Percentiles rank a stretch among this genome's conserved stretches.
These are phyloP conservation scores for Picea glauca DNA, from an alignment of 75 land plant species.

Conservation along the genomic window DNA sequence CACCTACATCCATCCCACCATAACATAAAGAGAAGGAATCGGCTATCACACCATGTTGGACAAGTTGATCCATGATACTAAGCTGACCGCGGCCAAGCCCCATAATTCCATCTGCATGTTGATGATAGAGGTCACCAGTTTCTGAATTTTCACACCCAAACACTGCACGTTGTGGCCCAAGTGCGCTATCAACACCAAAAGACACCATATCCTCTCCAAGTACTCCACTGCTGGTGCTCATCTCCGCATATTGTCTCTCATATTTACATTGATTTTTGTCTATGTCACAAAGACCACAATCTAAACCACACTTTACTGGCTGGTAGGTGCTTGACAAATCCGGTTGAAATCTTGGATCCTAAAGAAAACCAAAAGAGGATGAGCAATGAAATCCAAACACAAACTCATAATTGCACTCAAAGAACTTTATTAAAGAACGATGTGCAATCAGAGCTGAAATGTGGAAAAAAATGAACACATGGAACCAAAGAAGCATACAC, in stretches of 20 bases:
- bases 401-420: no score
- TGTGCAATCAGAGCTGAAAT: no score
- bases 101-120: conserved; percentile 99
- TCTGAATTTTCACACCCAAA: conserved; percentile 97
- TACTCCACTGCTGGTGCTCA: conserved; percentile 94
- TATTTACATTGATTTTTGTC: conserved; percentile 58
- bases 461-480: no score
- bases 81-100: conserved; percentile 92
- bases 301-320: conserved; percentile 65
- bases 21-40: conserved; percentile 94
- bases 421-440: no score
- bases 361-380: background rate
- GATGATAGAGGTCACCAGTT: conserved; percentile 88
- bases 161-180: conserved; percentile 65
- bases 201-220: conserved; percentile 79
- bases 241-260: conserved; percentile 90
- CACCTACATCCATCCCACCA: conserved; percentile 96
- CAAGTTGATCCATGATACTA: conserved; percentile 96
- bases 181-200: conserved; percentile 74
- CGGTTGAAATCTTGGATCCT: conserved; percentile 94
- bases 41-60: conserved; percentile 62
- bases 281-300: conserved; percentile 65
- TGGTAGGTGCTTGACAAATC: conserved; percentile 73
- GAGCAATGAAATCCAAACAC: no score
- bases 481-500: no score